Conservation (phyloP, 2,329 filamentous ascomycete genomes). For the Neobulgaria alba region DNA sequence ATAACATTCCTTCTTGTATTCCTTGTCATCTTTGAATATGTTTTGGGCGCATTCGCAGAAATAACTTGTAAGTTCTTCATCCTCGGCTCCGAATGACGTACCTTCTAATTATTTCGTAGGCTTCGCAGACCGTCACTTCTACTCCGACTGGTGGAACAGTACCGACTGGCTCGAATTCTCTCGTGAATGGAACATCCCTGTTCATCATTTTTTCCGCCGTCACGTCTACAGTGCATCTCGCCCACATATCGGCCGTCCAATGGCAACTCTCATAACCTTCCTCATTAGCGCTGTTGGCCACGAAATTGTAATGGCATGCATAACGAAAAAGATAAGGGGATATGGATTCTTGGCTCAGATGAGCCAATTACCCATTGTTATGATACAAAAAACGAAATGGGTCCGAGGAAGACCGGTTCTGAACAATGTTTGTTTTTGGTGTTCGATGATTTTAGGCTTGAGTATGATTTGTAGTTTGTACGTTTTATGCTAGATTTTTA, state of each 20-base stretch:
- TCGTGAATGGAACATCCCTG: constrained; percentile 94
- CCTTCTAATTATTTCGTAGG: constrained; percentile 12
- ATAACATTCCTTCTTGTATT: constrained; percentile 91
- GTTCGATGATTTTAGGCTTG: constrained; percentile 79
- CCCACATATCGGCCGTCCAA: constrained; percentile 63
- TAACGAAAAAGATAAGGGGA: constrained; percentile 90
- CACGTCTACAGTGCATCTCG: constrained; percentile 87
- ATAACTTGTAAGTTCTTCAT: constrained; percentile 53
- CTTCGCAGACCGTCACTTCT: constrained; percentile 93
- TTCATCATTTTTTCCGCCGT: constrained; percentile 87
- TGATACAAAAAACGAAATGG: constrained; percentile 73
- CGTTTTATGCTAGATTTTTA: constrained; percentile 19
- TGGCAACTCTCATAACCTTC: constrained; percentile 86
- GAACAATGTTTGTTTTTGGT: constrained; percentile 89
- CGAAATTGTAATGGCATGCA: constrained; percentile 95
- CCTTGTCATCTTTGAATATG: constrained; percentile 96
- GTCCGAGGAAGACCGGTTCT: constrained; percentile 67
- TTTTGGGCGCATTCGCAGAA: constrained; percentile 89
- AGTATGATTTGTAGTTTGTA: constrained; percentile 43
- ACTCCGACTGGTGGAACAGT: constrained; percentile 68
- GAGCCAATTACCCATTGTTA: constrained; percentile 92
- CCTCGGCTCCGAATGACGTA: neutral
- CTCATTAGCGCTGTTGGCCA: constrained; percentile 82
- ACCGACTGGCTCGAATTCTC: constrained; percentile 94
- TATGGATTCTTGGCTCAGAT: constrained; percentile 95